Conservation (phyloP, 129 eudicot genomes). For the Helichrysum umbraculigerum region DNA sequence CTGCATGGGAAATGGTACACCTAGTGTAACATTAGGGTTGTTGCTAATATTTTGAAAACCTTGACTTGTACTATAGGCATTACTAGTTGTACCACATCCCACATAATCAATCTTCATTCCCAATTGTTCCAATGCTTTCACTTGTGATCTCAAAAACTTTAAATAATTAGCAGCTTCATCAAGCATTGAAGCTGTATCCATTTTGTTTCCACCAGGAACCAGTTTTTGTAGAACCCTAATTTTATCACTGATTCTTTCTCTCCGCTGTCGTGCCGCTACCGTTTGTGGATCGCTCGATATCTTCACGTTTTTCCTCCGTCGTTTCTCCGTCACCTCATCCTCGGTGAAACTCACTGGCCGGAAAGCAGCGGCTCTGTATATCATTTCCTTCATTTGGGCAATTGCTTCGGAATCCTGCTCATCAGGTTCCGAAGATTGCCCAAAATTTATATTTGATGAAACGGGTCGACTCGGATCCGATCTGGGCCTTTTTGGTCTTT, state of each 20-base stretch:
- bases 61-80: conserved; percentile 22
- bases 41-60: conserved; percentile 13
- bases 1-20: conserved; percentile 64
- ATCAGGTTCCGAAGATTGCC: conserved; percentile 44
- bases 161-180: conserved; percentile 96
- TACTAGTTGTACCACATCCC: conserved; percentile 18
- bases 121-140: conserved; percentile 65
- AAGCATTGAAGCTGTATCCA: conserved; percentile 98
- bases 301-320: conserved; percentile 72
- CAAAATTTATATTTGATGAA: conserved; percentile 79
- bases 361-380: conserved; percentile 87
- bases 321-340: conserved; percentile 57
- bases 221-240: conserved; percentile 86
- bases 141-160: conserved; percentile 81
- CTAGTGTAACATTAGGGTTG: conserved; percentile 25
- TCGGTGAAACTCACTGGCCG: conserved; percentile 77
- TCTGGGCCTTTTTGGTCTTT: conserved; percentile 46
- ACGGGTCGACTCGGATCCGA: conserved; percentile 33
- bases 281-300: conserved; percentile 92
- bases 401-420: conserved; percentile 87
- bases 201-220: conserved; percentile 91
- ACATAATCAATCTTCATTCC: conserved; percentile 40
- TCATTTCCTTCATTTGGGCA: conserved; percentile 93
- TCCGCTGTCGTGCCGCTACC: conserved; percentile 89
- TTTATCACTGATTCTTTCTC: conserved; percentile 82